A percentile compares a stretch with the other conserved stretches of the same genome.
Evolutionary conservation across 208 protist species (phyloP).

Genomic region (Leishmania martiniquensis): DNA sequence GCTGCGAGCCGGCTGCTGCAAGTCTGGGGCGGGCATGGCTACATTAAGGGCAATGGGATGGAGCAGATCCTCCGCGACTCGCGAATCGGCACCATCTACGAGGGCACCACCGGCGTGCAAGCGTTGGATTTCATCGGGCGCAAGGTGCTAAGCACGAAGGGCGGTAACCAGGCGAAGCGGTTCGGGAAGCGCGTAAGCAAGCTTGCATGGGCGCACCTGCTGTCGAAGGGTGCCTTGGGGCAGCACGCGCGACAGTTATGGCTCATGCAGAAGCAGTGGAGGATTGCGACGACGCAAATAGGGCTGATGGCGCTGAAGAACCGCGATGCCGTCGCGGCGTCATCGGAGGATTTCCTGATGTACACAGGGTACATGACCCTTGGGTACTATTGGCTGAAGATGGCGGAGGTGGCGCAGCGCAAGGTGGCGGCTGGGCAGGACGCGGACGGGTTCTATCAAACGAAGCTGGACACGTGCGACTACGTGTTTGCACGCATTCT

Average conservation of each 20-base stretch:
- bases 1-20: slow-evolving; percentile 61
- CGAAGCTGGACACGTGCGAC: slow-evolving; percentile 79
- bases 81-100: slow-evolving; percentile 76
- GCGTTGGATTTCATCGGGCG: slow-evolving; percentile 86
- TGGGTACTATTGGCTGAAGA: slow-evolving; percentile 87
- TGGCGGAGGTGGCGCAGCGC: slow-evolving; percentile 74
- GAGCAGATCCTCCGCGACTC: slow-evolving; percentile 83
- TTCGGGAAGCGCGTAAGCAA: slow-evolving; percentile 49
- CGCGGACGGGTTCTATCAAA: slow-evolving; percentile 78
- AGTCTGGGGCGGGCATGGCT: slow-evolving; percentile 81
- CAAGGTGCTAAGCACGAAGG: slow-evolving; percentile 75
- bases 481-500: slow-evolving; percentile 81
- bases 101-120: slow-evolving; percentile 88
- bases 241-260: slow-evolving; percentile 46
- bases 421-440: slow-evolving; percentile 59
- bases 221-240: slow-evolving; percentile 45
- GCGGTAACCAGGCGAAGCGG: slow-evolving; percentile 40
- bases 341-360: slow-evolving; percentile 83
- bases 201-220: slow-evolving; percentile 38
- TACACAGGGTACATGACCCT: slow-evolving; percentile 82
- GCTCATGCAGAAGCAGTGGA: slow-evolving; percentile 74
- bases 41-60: slow-evolving; percentile 85
- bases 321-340: slow-evolving; percentile 43
- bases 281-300: slow-evolving; percentile 52
- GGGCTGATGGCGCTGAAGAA: slow-evolving; percentile 47